Base-by-base conservation (phyloP, 140 eudicot species). In the Stevia rebaudiana region DNA sequence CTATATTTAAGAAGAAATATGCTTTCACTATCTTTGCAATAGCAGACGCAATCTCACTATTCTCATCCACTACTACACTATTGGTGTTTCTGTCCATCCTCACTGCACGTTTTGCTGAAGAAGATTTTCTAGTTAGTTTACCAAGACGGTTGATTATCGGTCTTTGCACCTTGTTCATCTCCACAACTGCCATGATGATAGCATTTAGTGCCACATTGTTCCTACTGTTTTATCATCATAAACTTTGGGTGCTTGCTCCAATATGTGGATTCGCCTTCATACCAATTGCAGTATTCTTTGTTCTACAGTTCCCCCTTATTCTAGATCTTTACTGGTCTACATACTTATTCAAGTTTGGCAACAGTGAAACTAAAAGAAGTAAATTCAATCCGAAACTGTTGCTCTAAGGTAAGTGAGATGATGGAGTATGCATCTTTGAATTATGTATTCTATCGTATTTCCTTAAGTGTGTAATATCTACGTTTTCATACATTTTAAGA, bases 81-180 rank as follows among this genome's bases (percentile, higher is more conserved):
- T 13, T 41, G 17, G 47, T 41, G 17, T 72, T 72, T 22, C 43
- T 73, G 13, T 64, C 72, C 6, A 64, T 73, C 50, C 42, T 73
- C 0, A 66, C 74, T 0, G 56, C 74, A 12, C 51, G 79, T 1
- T 74, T 62, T 50, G 36, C 67, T 1, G 80, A 55, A 4, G 19
- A 47, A 8, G 80, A 79, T 44, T 79, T 79, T 23, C 71, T 63
- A 3, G 17, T 17, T 4, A 15, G 77, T 1, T 57, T 79, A 47
- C 84, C 84, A 15, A 54, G 48, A 4, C 72, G 72, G 17, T 17
- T 74, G 61, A 39, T 79, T 22, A 59, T 70, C 2, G 80, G 84
- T 6, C 74, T 79, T 3, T 24, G 58, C 13, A 21, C 62, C 36
- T 72, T 79, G 11, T 60, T 74, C 44, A n/a, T 70, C 18, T 74